Conservation (phyloP, 2,329 filamentous ascomycete genomes). For the Hypoxylon sp. region DNA sequence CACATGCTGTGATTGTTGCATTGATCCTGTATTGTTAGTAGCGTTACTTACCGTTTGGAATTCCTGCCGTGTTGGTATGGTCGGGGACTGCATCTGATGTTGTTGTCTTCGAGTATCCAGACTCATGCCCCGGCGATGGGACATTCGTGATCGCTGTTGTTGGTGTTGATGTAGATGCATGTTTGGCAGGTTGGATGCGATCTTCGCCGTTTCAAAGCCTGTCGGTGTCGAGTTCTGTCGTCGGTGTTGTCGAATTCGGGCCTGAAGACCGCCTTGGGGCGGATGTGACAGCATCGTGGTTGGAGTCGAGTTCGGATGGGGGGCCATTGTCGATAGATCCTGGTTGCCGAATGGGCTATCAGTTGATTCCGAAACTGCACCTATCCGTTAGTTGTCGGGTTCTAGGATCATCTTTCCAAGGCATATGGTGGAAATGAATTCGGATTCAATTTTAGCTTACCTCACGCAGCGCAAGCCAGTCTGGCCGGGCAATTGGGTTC, state of each 20-base stretch:
- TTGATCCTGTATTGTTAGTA: constrained; percentile 71
- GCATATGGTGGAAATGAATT: not conserved
- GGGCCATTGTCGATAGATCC: constrained; percentile 65
- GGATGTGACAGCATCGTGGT: constrained; percentile 85
- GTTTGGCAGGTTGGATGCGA: constrained; percentile 73
- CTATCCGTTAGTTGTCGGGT: constrained; percentile 40
- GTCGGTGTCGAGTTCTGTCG: constrained; percentile 90
- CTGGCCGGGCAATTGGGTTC: constrained; percentile 55
- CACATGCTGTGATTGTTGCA: constrained; percentile 79
- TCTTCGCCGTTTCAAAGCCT: constrained; percentile 82
- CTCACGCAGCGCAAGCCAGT: constrained; percentile 59
- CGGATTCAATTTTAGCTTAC: constrained; percentile 51
- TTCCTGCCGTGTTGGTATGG: constrained; percentile 60
- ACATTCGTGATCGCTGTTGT: constrained; percentile 56
- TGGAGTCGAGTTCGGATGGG: constrained; percentile 78
- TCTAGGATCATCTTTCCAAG: constrained; percentile 10
- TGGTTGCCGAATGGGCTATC: constrained; percentile 54
- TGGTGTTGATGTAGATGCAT: constrained; percentile 61
- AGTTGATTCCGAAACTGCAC: constrained; percentile 63
- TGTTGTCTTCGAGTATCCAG: constrained; percentile 76
- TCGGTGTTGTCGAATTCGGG: constrained; percentile 82
- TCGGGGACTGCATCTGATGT: constrained; percentile 62
- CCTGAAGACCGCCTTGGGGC: constrained; percentile 76
- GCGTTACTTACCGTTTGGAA: constrained; percentile 67
- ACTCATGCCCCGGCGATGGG: constrained; percentile 87